Base-by-base conservation (phyloP, 2,329 filamentous ascomycete species). In the Alternaria sp. region DNA sequence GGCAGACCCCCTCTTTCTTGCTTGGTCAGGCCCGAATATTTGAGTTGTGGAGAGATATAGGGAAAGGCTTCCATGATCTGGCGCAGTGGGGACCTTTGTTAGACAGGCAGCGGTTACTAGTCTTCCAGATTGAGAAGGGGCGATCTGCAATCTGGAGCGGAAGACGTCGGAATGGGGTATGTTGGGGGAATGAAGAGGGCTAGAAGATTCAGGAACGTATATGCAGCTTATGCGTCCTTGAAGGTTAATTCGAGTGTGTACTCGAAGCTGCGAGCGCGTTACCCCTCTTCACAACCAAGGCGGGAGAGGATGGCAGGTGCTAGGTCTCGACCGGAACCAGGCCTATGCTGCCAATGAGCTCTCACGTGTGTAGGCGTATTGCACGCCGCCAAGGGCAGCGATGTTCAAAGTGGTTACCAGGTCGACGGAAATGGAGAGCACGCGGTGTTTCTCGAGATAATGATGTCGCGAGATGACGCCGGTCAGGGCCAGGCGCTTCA, bases 51-150 rank as follows among this genome's bases (percentile, higher is more conserved):
- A 56, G 56, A 32, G 10, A 61, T 54, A 25, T 58, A 61, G 9
- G 59, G 54, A 36, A 61, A 61, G 10, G 54, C 43, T 14, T 61
- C 59, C 59, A 61, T 63, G 54, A 38, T 49, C 22, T 38, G 50
- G 41, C 41, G 43, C 41, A 43, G 58, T 34, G 32, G 28, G 46
- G 20, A 38, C 43, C 36, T 41, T 56, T 25, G 44, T 30, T 32
- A 41, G n/a, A 54, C 44, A 32, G 45, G 48, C n/a, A 48, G 48
- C 43, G 46, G 25, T 56, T 44, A 36, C 62, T 59, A 57, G 62
- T 62, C 44, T 38, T 61, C 59, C 62, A 51, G 51, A 56, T 65
- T 43, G 43, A 60, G 62, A 51, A 65, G 57, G 61, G 30, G 62
- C 59, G 51, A 64, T 36, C 30, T 60, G 57, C 53, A 57, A 46